Conservation (phyloP, 225 moss, liverwort and hornwort species). For the Climacium dendroides region DNA sequence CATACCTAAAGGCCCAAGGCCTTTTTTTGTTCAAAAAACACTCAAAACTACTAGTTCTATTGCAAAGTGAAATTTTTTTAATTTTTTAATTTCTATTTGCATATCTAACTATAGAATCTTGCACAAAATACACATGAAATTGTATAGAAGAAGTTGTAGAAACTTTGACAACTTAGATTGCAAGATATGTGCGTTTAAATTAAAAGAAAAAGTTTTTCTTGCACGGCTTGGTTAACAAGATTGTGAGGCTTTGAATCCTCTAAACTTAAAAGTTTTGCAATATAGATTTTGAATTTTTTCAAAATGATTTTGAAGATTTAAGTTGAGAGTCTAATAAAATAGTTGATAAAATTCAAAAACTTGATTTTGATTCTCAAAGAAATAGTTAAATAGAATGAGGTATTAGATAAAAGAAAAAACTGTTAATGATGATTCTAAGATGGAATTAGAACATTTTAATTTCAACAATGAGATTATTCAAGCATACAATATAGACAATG, state of each 20-base stretch:
- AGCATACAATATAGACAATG: background rate
- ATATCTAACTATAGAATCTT: too few species aligned
- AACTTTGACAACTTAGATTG: fast-evolving
- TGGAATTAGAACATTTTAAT: background rate
- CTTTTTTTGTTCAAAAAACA: background rate
- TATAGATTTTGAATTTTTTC: background rate
- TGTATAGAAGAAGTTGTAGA: fast-evolving
- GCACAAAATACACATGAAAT: fast-evolving
- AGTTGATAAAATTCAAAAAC: background rate
- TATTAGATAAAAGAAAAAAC: background rate
- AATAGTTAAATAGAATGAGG: background rate
- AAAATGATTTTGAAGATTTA: background rate
- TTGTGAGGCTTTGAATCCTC: background rate
- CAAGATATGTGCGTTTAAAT: background rate
- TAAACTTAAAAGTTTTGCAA: background rate
- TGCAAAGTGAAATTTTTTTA: background rate
- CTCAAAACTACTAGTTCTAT: too few species aligned
- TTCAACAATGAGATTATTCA: background rate
- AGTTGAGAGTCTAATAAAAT: fast-evolving
- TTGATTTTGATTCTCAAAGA: background rate
- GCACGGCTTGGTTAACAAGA: background rate
- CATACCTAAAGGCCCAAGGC: background rate
- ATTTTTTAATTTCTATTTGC: background rate
- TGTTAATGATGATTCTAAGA: background rate
- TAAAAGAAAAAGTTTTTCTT: background rate